Evolutionary conservation across 139 green algal genomes (phyloP).

Genomic region (Nannochloris sp.): DNA sequence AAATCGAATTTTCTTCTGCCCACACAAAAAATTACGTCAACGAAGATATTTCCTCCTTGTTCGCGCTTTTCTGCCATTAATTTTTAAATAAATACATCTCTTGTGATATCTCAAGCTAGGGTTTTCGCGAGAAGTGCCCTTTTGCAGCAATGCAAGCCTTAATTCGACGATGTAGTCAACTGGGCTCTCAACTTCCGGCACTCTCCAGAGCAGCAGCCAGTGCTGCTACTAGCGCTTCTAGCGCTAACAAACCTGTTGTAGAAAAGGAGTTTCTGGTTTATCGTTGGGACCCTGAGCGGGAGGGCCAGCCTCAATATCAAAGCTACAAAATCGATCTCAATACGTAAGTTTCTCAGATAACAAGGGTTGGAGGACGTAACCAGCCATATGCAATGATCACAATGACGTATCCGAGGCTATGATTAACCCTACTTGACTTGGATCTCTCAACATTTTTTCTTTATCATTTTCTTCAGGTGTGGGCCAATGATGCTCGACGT

Average conservation of each 20-base stretch:
- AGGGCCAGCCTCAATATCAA: constrained; percentile 75
- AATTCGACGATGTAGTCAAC: too few species aligned
- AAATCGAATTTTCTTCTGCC: too few species aligned
- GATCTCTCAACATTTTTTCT: not conserved
- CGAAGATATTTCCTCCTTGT: too few species aligned
- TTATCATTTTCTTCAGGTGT: constrained; percentile 44
- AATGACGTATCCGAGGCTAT: too few species aligned
- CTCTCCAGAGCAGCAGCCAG: not conserved
- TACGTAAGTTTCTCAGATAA: constrained; percentile 17
- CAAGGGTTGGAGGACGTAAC: not conserved
- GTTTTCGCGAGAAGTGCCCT: too few species aligned
- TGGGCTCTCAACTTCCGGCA: not conserved
- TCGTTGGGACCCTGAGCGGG: constrained; percentile 83
- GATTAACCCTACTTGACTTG: too few species aligned
- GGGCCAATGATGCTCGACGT: constrained; percentile 99
- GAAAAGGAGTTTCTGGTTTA: constrained; percentile 87
- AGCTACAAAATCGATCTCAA: constrained; percentile 94
- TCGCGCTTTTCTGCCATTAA: too few species aligned
- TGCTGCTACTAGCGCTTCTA: constrained; percentile 1
- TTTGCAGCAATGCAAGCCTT: too few species aligned
- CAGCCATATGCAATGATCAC: not conserved
- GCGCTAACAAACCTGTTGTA: constrained; percentile 37
- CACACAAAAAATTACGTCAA: too few species aligned
- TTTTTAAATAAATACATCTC: too few species aligned
- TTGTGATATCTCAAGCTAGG: too few species aligned